These are phyloP conservation scores for Pythium vanterpoolii DNA, from an alignment of 352 stramenopile genomes.

Conservation along the genomic window DNA sequence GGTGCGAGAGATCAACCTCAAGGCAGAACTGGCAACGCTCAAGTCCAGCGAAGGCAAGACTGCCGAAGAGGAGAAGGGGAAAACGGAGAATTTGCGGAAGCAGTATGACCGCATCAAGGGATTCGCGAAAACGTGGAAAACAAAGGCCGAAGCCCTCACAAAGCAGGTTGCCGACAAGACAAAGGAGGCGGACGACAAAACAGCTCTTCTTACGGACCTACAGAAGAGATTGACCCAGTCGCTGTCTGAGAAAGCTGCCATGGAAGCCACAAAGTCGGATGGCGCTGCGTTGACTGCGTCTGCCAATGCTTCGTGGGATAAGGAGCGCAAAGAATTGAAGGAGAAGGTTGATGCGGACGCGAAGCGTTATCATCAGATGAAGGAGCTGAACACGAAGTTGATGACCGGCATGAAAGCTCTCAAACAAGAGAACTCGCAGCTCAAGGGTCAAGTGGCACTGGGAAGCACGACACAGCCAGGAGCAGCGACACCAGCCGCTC, in stretches of 20 bases:
- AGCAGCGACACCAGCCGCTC: not conserved
- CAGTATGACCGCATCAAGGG: slow-evolving; percentile 79
- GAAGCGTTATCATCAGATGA: slow-evolving; percentile 64
- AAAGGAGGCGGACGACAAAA: slow-evolving; percentile 56
- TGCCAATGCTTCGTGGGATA: slow-evolving; percentile 31
- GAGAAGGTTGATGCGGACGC: slow-evolving; percentile 57
- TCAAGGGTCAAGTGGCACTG: slow-evolving; percentile 48
- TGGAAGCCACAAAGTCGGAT: slow-evolving; percentile 25
- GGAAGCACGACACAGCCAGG: not conserved
- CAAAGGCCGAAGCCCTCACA: slow-evolving; percentile 58
- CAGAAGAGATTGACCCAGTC: slow-evolving; percentile 40
- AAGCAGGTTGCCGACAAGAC: slow-evolving; percentile 70
- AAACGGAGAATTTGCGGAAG: slow-evolving; percentile 65
- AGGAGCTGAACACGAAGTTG: slow-evolving; percentile 69
- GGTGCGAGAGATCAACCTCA: slow-evolving; percentile 33
- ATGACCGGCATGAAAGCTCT: slow-evolving; percentile 65
- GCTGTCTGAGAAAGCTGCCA: slow-evolving; percentile 35
- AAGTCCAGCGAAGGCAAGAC: slow-evolving; percentile 22
- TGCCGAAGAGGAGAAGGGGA: slow-evolving; percentile 56
- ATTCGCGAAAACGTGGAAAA: slow-evolving; percentile 84
- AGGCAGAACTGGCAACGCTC: slow-evolving; percentile 39
- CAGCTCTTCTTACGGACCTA: slow-evolving; percentile 28
- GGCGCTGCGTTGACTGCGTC: slow-evolving; percentile 26
- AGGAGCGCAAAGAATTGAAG: slow-evolving; percentile 55
- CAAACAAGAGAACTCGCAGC: slow-evolving; percentile 74